Evolutionary conservation across 225 moss, liverwort and hornwort genomes (phyloP).

Genomic region (Lunularia cruciata): DNA sequence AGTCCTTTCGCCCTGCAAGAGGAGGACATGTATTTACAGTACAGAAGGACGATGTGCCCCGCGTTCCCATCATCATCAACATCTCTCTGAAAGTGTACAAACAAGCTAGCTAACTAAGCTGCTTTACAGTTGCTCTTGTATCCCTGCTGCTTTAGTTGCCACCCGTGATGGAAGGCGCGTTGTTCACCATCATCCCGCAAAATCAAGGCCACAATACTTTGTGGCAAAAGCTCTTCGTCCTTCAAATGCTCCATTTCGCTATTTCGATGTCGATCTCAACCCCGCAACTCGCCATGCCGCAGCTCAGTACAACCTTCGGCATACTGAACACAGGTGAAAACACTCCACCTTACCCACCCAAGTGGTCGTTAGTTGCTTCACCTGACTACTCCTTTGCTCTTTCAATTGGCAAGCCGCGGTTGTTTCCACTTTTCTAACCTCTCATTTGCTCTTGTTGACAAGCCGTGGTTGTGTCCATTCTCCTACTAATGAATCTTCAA

Average conservation of each 20-base stretch:
- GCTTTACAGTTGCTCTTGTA: conserved; percentile 1
- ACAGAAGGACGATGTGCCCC: conserved; percentile 7
- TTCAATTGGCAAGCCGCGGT: conserved; percentile 6
- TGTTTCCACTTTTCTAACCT: conserved; percentile 13
- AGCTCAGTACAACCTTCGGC: conserved; percentile 38
- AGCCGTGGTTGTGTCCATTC: conserved; percentile 1
- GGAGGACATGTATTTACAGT: conserved; percentile 10
- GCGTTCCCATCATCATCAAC: neutral
- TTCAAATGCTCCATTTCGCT: neutral
- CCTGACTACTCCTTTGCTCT: neutral
- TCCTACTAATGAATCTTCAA: conserved; percentile 10
- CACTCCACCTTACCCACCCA: conserved; percentile 6
- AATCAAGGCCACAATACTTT: conserved; percentile 24
- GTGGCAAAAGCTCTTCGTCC: conserved; percentile 13
- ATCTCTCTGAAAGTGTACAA: conserved; percentile 18
- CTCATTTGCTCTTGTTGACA: conserved; percentile 5
- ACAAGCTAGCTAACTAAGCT: conserved; percentile 15
- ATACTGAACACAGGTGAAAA: conserved; percentile 25
- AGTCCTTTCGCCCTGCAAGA: neutral
- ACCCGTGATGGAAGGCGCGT: conserved; percentile 15
- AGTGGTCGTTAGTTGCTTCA: conserved; percentile 2
- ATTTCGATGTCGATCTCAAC: conserved; percentile 5
- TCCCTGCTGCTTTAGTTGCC: conserved; percentile 23
- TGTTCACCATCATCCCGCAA: conserved; percentile 11
- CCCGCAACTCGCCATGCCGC: neutral